phyloP scores from a whole-genome alignment of 1,284 basidiomycete genomes.

The Blastosporella zonata region DNA sequence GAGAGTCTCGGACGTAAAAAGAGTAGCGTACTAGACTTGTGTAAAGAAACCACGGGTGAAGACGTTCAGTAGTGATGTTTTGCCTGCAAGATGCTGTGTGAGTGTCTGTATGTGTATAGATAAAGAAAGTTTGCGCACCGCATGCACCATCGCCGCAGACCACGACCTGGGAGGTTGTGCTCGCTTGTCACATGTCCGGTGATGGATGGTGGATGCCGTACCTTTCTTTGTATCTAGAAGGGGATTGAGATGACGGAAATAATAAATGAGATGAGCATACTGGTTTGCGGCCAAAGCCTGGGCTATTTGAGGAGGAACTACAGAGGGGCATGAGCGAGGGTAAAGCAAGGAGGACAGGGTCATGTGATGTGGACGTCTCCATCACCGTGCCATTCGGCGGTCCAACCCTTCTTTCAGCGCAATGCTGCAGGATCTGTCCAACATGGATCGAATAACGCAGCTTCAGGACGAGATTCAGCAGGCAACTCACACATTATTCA shows the following conservation, averaged over 20 bases:
- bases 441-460: constrained; percentile 88
- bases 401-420: constrained; percentile 37
- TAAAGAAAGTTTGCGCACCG: constrained; percentile 42
- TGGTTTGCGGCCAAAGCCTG: constrained; percentile 52
- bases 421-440: constrained; percentile 84
- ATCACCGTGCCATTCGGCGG: constrained; percentile 1
- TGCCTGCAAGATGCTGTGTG: constrained; percentile 40
- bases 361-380: constrained; percentile 2
- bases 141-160: constrained; percentile 93
- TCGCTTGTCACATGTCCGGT: constrained; percentile 11
- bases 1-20: neutral
- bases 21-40: constrained; percentile 73
- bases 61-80: constrained; percentile 82
- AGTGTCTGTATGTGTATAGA: constrained; percentile 12
- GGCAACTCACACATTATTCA: constrained; percentile 35
- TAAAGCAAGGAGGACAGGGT: neutral
- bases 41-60: constrained; percentile 87
- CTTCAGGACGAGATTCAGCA: constrained; percentile 86
- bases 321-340: constrained; percentile 43
- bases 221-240: constrained; percentile 43
- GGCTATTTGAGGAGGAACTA: constrained; percentile 44
- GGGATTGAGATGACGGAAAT: constrained; percentile 5
- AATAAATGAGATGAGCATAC: constrained; percentile 31
- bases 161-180: constrained; percentile 30
- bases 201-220: constrained; percentile 18